Evolutionary conservation across 441 rosid genomes (phyloP).

Genomic region (Lepidium campestre): DNA sequence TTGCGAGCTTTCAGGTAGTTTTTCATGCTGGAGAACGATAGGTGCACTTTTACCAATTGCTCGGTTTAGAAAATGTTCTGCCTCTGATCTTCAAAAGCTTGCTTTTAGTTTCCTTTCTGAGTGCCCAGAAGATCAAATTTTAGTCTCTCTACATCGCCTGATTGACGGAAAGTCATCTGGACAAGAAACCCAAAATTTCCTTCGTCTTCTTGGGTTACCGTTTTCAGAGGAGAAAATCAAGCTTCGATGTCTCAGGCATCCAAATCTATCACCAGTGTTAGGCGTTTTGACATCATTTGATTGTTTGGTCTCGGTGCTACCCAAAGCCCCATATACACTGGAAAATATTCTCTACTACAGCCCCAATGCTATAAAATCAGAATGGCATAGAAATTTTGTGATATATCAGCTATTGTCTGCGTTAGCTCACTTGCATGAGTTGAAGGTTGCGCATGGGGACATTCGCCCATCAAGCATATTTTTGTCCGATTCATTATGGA

Average conservation of each 20-base stretch:
- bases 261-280: slow-evolving; percentile 68
- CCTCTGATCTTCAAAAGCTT: slow-evolving; percentile 41
- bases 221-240: slow-evolving; percentile 41
- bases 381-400: slow-evolving; percentile 69
- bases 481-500: slow-evolving; percentile 69
- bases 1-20: slow-evolving; percentile 38
- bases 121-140: slow-evolving; percentile 56
- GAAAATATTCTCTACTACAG: slow-evolving; percentile 73
- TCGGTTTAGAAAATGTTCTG: slow-evolving; percentile 40
- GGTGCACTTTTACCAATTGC: slow-evolving; percentile 67
- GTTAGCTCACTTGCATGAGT: slow-evolving; percentile 60
- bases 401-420: slow-evolving; percentile 79
- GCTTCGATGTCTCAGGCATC: slow-evolving; percentile 75
- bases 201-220: slow-evolving; percentile 63
- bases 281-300: slow-evolving; percentile 53
- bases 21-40: slow-evolving; percentile 45
- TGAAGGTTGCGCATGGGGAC: slow-evolving; percentile 64
- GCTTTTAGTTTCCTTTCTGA: slow-evolving; percentile 51
- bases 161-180: slow-evolving; percentile 72
- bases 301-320: slow-evolving; percentile 54
- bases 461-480: slow-evolving; percentile 68
- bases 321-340: slow-evolving; percentile 67
- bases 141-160: slow-evolving; percentile 53
- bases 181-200: slow-evolving; percentile 49
- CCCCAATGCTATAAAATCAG: slow-evolving; percentile 61